These are phyloP conservation scores for Trichomonas gallinae DNA, from an alignment of 208 protist species.

Conservation along the genomic window DNA sequence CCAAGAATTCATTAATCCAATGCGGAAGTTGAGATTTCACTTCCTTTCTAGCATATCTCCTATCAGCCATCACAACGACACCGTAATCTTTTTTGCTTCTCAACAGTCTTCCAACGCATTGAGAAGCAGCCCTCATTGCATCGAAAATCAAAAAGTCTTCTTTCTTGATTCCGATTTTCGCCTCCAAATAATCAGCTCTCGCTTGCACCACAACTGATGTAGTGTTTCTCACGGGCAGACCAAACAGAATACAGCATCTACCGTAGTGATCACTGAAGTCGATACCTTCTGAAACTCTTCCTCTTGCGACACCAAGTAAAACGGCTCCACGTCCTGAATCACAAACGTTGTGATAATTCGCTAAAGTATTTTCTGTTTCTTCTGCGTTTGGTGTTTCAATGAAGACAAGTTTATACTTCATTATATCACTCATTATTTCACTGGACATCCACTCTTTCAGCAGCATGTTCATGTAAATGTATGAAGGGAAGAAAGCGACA, in stretches of 20 bases:
- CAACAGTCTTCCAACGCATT: slow-evolving; percentile 95
- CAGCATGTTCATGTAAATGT: slow-evolving; percentile 58
- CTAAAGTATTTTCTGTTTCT: slow-evolving; percentile 85
- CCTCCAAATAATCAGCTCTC: slow-evolving; percentile 82
- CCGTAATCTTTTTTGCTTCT: slow-evolving; percentile 97
- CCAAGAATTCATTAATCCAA: slow-evolving; percentile 52
- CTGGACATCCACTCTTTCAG: slow-evolving; percentile 68
- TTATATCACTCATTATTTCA: slow-evolving; percentile 60
- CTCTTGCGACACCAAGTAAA: slow-evolving; percentile 73
- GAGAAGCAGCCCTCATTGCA: slow-evolving; percentile 71
- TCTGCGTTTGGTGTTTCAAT: slow-evolving; percentile 78
- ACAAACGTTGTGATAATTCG: slow-evolving; percentile 60
- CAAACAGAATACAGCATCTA: slow-evolving; percentile 40
- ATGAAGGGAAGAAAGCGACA: slow-evolving; percentile 82
- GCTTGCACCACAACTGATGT: slow-evolving; percentile 58
- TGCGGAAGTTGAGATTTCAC: slow-evolving; percentile 64
- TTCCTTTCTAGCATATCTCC: slow-evolving; percentile 75
- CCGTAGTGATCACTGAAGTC: slow-evolving; percentile 68
- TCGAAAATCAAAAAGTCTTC: slow-evolving; percentile 73
- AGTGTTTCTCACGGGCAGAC: slow-evolving; percentile 44
- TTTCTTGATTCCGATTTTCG: slow-evolving; percentile 77
- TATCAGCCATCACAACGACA: slow-evolving; percentile 93
- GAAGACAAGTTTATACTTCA: slow-evolving; percentile 81
- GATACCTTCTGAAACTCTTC: slow-evolving; percentile 76
- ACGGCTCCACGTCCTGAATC: slow-evolving; percentile 66